A percentile compares a stretch with the other conserved stretches of the same genome.
These are phyloP conservation scores for Akanthomyces dipterigenus DNA, from an alignment of 2,329 filamentous ascomycete species.

Conservation along the genomic window DNA sequence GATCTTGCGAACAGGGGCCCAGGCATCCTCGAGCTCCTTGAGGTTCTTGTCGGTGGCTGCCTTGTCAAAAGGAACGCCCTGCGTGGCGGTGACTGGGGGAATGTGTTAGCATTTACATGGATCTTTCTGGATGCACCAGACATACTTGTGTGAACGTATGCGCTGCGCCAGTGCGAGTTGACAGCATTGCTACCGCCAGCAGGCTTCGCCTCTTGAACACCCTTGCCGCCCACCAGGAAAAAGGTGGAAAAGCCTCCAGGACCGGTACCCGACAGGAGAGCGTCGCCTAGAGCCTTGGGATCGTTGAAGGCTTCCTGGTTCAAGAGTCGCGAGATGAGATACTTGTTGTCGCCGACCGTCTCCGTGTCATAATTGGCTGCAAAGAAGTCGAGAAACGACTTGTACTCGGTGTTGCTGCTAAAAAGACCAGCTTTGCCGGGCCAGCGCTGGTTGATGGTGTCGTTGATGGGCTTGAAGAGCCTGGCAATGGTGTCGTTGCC, in stretches of 20 bases:
- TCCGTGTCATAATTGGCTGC: constrained; percentile 28
- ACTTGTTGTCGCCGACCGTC: constrained; percentile 27
- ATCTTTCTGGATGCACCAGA: neutral
- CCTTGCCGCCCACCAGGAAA: constrained; percentile 38
- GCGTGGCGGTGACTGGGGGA: constrained; percentile 20
- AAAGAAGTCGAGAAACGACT: constrained; percentile 33
- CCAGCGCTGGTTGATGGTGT: constrained; percentile 33
- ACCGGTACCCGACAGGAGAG: constrained; percentile 28
- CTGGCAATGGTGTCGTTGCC: constrained; percentile 14
- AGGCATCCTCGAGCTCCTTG: constrained; percentile 18
- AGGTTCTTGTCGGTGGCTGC: constrained; percentile 23
- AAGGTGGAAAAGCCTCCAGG: constrained; percentile 24
- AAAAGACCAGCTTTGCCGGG: constrained; percentile 19
- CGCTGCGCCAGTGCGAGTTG: constrained; percentile 40
- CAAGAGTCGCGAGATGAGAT: constrained; percentile 39
- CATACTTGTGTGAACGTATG: constrained; percentile 30
- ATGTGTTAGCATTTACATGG: neutral
- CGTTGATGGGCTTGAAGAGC: constrained; percentile 29
- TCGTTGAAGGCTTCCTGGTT: constrained; percentile 30
- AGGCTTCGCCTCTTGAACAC: constrained; percentile 35
- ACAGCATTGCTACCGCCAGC: constrained; percentile 38
- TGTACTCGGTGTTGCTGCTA: constrained; percentile 18
- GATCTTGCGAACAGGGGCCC: constrained; percentile 32
- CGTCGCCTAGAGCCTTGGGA: constrained; percentile 27
- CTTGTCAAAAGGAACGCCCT: constrained; percentile 27